Evolutionary conservation across 1,284 basidiomycete species (phyloP).

Genomic region (Somion occarium): DNA sequence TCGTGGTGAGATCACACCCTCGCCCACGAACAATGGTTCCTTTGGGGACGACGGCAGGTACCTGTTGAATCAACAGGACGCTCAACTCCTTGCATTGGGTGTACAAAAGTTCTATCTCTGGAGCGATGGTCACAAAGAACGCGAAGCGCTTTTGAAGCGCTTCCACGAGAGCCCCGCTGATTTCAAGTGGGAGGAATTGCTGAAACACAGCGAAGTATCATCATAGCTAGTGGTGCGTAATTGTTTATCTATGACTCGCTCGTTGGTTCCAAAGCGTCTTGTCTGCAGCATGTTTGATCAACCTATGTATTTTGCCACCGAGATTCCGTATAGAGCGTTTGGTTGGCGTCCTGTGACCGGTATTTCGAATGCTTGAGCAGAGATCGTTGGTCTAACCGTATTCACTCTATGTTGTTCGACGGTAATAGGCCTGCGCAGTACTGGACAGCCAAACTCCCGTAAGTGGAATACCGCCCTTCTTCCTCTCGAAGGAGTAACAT

Average conservation of each 20-base stretch:
- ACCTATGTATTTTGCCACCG: no score
- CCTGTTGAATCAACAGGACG: conserved; percentile 74
- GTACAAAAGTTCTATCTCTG: conserved; percentile 84
- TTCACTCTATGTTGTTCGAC: no score
- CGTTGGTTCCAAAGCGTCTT: background rate
- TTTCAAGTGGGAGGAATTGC: conserved; percentile 72
- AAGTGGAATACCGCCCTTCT: no score
- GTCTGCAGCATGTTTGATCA: background rate
- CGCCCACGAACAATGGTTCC: conserved; percentile 36
- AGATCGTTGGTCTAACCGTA: no score
- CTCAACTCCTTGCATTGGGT: conserved; percentile 73
- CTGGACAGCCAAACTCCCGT: no score
- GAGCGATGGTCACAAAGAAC: conserved; percentile 37
- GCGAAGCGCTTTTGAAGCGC: conserved; percentile 45
- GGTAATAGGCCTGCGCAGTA: no score
- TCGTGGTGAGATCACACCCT: conserved; percentile 87
- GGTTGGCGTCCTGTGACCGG: no score
- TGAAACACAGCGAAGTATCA: conserved; percentile 40
- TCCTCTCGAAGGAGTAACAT: no score
- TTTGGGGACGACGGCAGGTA: conserved; percentile 32
- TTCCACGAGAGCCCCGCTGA: conserved; percentile 73
- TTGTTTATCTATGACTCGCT: background rate
- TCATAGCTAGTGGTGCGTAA: conserved; percentile 6
- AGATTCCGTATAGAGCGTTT: no score
- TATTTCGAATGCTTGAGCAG: no score